Evolutionary conservation across 768 basidiomycete species (phyloP), one percentile per base, ranked within the genome.

Genomic region (Lanmaoa pseudosensibilis): DNA sequence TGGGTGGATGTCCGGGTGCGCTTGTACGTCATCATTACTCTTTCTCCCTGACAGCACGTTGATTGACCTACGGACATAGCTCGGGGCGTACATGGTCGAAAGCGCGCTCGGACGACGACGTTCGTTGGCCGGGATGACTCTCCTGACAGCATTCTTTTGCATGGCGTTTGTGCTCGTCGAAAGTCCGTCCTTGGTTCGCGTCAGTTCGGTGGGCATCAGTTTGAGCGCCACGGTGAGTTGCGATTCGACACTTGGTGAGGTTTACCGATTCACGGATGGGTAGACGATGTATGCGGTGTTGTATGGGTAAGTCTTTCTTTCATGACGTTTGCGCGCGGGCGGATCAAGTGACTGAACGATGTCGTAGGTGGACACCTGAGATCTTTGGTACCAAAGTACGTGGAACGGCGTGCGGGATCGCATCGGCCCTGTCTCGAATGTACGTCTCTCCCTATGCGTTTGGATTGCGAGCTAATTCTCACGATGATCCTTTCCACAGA

Each of bases 231-330:
- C 92, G 46, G 70, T 72, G 44, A 45, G 72, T 61, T 8, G 39
- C 3, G 3, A 11, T 50, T 25, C 36, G 19, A 41, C 23, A 2
- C 1, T 12, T 4, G 10, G 12, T 30, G 30, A 18, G 18, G 16
- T 11, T 23, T 9, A 27, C 52, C 27, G 34, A 55, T 46, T 41
- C 16, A 30, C 25, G 48, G 10, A 30, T 45, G 37, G 43, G 34
- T 60, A 88, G 86, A 79, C 87, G 3, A 91, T 92, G 91, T 92
- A 88, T 82, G 89, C 91, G 12, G 86, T 93, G n/a, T 63, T 92
- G 50, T 92, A 92, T 62, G 90, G 90, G 73, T 74, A 52, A 51
- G 32, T 43, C 11, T 9, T 8, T 12, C 13, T n/a, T 38, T 19
- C 27, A n/a, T n/a, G n/a, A n/a, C 12, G 18, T 36, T 36, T 16